A percentile compares a stretch with the other conserved stretches of the same genome.
These are phyloP conservation scores for Debaryomyces psychrophilus DNA, from an alignment of 1,139 yeast genomes.

Conservation along the genomic window DNA sequence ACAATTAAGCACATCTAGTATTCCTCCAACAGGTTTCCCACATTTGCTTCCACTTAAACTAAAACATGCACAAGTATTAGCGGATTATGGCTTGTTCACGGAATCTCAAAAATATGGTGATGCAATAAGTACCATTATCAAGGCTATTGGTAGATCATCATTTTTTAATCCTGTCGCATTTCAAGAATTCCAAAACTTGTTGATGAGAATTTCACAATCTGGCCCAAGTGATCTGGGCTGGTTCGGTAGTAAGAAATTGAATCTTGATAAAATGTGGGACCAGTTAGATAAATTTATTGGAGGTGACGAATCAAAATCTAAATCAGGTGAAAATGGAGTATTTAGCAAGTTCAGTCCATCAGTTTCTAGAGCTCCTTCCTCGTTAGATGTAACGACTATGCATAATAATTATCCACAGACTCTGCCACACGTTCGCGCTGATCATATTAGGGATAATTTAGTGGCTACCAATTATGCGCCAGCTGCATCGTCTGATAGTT, in stretches of 20 bases:
- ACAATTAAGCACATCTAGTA: slow-evolving; percentile 25
- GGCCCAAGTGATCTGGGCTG: slow-evolving; percentile 52
- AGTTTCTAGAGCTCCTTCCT: slow-evolving; percentile 57
- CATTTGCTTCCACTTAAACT: slow-evolving; percentile 61
- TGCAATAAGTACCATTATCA: slow-evolving; percentile 46
- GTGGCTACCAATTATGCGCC: slow-evolving; percentile 13
- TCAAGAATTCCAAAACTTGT: slow-evolving; percentile 41
- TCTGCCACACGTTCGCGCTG: slow-evolving; percentile 15
- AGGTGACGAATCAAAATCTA: slow-evolving; percentile 65
- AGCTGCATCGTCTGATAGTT: slow-evolving; percentile 12
- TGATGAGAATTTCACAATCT: slow-evolving; percentile 49
- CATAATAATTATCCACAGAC: slow-evolving; percentile 8
- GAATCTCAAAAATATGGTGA: slow-evolving; percentile 70
- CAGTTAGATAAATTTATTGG: slow-evolving; percentile 89
- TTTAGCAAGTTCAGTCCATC: slow-evolving; percentile 77
- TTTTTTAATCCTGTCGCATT: slow-evolving; percentile 37
- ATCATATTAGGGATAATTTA: slow-evolving; percentile 7
- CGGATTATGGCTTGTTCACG: slow-evolving; percentile 59
- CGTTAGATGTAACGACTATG: slow-evolving; percentile 41
- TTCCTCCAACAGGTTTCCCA: slow-evolving; percentile 43
- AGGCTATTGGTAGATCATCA: slow-evolving; percentile 44
- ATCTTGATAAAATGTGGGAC: slow-evolving; percentile 85
- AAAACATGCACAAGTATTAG: slow-evolving; percentile 62
- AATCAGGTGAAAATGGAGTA: slow-evolving; percentile 53
- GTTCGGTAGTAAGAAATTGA: slow-evolving; percentile 72